Conservation (phyloP, 2,329 filamentous ascomycete genomes). For the Helotiales sp. region DNA sequence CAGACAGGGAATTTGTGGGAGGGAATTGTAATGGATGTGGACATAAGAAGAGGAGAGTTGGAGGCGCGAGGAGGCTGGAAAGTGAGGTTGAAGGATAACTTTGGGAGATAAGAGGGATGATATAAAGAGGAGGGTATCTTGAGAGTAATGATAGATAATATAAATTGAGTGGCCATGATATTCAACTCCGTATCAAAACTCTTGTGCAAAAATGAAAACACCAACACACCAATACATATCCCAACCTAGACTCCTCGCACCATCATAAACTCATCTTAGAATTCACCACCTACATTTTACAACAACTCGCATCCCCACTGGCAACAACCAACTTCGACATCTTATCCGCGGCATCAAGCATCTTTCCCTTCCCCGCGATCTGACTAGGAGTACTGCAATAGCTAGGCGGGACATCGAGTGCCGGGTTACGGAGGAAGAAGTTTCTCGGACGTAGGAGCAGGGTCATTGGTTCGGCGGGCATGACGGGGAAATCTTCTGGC, state of each 20-base stretch:
- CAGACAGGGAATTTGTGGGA: too few relatives aligned
- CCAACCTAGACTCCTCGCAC: background rate
- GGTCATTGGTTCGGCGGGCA: constrained; percentile 85
- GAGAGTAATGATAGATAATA: too few relatives aligned
- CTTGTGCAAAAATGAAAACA: background rate
- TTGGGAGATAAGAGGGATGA: too few relatives aligned
- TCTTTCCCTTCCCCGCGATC: constrained; percentile 53
- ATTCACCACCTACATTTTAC: constrained; percentile 33
- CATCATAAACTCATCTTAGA: background rate
- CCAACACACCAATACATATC: background rate
- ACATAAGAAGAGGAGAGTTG: too few relatives aligned
- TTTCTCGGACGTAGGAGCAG: constrained; percentile 63
- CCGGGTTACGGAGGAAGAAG: constrained; percentile 63
- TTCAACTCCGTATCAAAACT: background rate
- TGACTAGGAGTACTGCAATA: constrained; percentile 76
- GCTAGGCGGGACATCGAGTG: constrained; percentile 64
- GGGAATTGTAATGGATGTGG: too few relatives aligned
- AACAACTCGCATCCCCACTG: constrained; percentile 32
- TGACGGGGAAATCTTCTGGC: constrained; percentile 90
- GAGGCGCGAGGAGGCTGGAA: too few relatives aligned
- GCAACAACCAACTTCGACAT: constrained; percentile 47
- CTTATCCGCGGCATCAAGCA: constrained; percentile 54
- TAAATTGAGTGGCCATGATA: background rate
- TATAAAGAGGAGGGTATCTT: too few relatives aligned
- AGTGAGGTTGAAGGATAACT: too few relatives aligned